Base-by-base conservation (phyloP, 805 yeast genomes). In the Saccharomyces mikatae region DNA sequence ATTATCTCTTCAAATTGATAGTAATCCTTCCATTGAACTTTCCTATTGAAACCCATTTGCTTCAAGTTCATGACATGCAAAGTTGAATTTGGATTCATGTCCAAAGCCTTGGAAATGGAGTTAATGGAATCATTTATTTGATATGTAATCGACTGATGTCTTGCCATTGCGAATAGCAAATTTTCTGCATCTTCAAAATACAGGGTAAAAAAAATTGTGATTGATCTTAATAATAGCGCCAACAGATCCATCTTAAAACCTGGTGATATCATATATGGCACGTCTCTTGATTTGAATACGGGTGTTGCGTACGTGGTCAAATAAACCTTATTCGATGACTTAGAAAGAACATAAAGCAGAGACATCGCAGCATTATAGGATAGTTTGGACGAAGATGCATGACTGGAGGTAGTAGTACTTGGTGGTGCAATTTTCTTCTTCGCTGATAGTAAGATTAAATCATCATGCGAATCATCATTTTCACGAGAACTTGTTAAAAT, bases 171-270 rank as follows among this genome's bases (percentile, higher is more conserved):
- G 61, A 76, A 83, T 8, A 84, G 62, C 56, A 85, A 68, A 65
- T 82, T 77, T 54, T 82, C 67, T 1, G 85, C 78, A 30, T 81
- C 80, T 26, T 68, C 68, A 6, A 82, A 83, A 59, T 73, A 63
- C 48, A 82, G 75, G n/a, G 78, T 65, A 2, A 80, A 70, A 3
- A 82, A 75, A 26, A 79, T 80, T 50, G 83, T 74, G 3, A 84
- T 65, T 1, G 86, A 71, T 52, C 87, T 73, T 4, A 85, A 58
- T n/a, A 86, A 46, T 11, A 86, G 65, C 0, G 90, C 84, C 29
- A 86, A 64, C 41, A 80, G 63, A 58, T 84, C 89, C 6, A 81
- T 64, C 60, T 84, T 79, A 53, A 72, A 60, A 10, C 70, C 67
- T 2, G 71, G 71, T 13, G 67, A 60, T 28, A 55, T 52, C 44